Percentiles rank a stretch among this genome's conserved stretches.
Conservation (phyloP, 192 early-diverging fungal species). For the Mortierella antarctica region DNA sequence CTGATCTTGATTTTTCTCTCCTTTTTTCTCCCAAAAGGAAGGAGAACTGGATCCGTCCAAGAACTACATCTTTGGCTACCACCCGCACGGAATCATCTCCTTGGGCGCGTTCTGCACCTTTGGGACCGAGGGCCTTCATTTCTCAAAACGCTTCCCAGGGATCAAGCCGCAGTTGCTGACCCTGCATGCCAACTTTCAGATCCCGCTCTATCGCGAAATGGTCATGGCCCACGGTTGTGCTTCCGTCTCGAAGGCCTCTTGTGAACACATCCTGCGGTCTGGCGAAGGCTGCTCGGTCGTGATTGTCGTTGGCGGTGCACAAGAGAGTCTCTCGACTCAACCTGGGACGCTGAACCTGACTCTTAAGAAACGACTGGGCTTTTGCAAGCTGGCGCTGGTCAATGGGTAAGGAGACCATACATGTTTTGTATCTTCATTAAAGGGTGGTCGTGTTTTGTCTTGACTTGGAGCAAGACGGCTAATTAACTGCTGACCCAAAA, state of each 20-base stretch:
- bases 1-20: not conserved
- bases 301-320: slow-evolving; percentile 91
- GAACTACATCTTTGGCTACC: slow-evolving; percentile 91
- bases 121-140: slow-evolving; percentile 81
- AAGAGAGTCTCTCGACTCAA: slow-evolving; percentile 80
- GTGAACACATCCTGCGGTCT: slow-evolving; percentile 74
- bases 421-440: not conserved
- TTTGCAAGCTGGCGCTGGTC: slow-evolving; percentile 86
- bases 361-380: slow-evolving; percentile 83
- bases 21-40: slow-evolving; percentile 60
- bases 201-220: slow-evolving; percentile 88
- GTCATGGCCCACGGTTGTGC: slow-evolving; percentile 80
- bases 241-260: slow-evolving; percentile 77
- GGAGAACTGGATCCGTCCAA: slow-evolving; percentile 81
- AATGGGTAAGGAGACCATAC: slow-evolving; percentile 51
- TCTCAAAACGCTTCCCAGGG: slow-evolving; percentile 80
- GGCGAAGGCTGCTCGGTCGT: slow-evolving; percentile 76
- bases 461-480: not conserved
- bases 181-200: slow-evolving; percentile 80
- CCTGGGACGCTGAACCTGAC: slow-evolving; percentile 73
- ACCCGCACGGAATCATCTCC: slow-evolving; percentile 89
- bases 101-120: slow-evolving; percentile 85
- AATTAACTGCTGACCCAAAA: too few species aligned
- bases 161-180: slow-evolving; percentile 84
- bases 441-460: slow-evolving; percentile 4